phyloP scores from a whole-genome alignment of 495 filamentous ascomycete species.

The Pyrenula aspistea region DNA sequence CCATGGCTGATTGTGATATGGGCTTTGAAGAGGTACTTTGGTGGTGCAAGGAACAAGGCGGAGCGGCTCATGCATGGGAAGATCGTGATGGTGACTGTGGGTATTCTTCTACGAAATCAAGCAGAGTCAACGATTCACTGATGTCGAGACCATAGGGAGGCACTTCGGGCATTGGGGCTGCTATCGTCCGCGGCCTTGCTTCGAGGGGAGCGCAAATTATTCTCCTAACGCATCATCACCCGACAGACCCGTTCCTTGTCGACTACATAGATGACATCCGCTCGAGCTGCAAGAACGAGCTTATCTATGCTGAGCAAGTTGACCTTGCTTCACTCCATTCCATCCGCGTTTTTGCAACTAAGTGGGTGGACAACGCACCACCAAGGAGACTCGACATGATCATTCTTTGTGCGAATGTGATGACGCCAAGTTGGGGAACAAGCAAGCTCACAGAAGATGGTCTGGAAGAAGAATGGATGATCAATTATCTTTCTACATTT shows the following conservation, averaged over 20 bases:
- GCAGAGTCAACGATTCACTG: neutral
- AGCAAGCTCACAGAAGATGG: conserved; percentile 56
- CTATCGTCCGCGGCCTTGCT: conserved; percentile 61
- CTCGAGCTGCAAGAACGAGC: conserved; percentile 61
- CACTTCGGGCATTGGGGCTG: conserved; percentile 85
- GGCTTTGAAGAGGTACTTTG: conserved; percentile 65
- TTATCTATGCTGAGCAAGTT: conserved; percentile 91
- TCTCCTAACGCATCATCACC: conserved; percentile 71
- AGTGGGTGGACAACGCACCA: conserved; percentile 94
- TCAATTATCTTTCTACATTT: conserved; percentile 94
- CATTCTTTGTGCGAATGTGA: conserved; percentile 62
- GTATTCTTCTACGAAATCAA: conserved; percentile 3
- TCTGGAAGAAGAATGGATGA: conserved; percentile 78
- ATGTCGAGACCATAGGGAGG: conserved; percentile 47
- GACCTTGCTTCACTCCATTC: conserved; percentile 79
- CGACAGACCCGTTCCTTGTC: conserved; percentile 74
- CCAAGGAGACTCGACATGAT: conserved; percentile 88
- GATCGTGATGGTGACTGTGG: conserved; percentile 81
- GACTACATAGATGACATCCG: conserved; percentile 90
- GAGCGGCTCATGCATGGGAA: conserved; percentile 87
- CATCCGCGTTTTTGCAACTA: conserved; percentile 89
- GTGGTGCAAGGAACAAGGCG: conserved; percentile 59
- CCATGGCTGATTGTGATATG: conserved; percentile 48
- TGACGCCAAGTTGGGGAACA: conserved; percentile 49
- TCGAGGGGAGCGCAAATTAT: conserved; percentile 79